Conservation (phyloP, 345 rosid genomes). For the Sonneratia caseolaris region DNA sequence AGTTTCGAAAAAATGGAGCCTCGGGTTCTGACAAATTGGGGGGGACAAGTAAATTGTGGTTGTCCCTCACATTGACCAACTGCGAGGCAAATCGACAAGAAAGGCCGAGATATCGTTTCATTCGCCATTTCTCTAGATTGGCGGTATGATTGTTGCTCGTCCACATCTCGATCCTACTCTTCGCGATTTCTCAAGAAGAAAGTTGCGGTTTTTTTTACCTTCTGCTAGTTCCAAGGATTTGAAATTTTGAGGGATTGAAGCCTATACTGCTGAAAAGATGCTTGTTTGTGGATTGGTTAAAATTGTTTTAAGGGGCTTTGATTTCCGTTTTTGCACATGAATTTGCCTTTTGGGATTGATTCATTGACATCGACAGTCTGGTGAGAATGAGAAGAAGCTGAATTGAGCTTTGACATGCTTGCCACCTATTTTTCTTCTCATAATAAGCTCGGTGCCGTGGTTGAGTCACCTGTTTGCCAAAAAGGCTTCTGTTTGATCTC, state of each 20-base stretch:
- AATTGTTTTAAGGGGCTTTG: too few species aligned
- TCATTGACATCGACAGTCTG: too few species aligned
- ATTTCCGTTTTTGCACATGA: too few species aligned
- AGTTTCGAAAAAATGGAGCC: background rate
- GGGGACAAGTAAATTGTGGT: background rate
- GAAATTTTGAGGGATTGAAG: too few species aligned
- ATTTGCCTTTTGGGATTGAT: too few species aligned
- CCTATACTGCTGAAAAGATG: background rate
- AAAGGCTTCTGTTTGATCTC: too few species aligned
- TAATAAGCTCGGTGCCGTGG: too few species aligned
- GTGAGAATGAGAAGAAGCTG: too few species aligned
- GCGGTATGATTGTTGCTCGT: constrained; percentile 67
- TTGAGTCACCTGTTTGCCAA: too few species aligned
- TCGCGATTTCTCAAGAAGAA: background rate
- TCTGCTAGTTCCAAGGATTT: background rate
- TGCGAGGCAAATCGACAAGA: constrained; percentile 24
- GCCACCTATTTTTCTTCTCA: too few species aligned
- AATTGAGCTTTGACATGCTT: too few species aligned
- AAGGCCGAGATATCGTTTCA: constrained; percentile 72
- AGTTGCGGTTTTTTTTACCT: background rate
- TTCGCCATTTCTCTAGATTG: constrained; percentile 39
- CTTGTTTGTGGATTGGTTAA: background rate
- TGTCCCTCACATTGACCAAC: constrained; percentile 12
- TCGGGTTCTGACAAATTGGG: background rate
- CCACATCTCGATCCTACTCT: constrained; percentile 19